These are phyloP conservation scores for Xylaria flabelliformis DNA, from an alignment of 495 filamentous ascomycete genomes.

Conservation along the genomic window DNA sequence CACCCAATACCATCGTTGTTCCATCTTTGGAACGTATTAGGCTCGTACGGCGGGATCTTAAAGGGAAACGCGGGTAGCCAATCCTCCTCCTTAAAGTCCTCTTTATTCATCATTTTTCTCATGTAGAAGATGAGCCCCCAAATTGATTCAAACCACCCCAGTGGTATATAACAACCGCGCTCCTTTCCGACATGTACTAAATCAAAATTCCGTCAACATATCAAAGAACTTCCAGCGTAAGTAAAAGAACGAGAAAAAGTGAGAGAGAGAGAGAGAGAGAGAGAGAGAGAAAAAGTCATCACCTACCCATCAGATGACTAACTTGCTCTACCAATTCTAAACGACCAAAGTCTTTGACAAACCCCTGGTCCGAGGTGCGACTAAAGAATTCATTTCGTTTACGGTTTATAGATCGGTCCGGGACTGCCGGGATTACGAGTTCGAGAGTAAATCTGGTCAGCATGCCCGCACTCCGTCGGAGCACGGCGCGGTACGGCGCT, in stretches of 20 bases:
- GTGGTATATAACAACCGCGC: neutral
- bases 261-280: neutral
- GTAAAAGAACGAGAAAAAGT: neutral
- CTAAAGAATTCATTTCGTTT: neutral
- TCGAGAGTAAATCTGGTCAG: neutral
- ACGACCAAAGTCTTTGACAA: neutral
- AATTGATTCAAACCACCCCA: neutral
- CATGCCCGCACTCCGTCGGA: neutral
- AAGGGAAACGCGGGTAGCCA: slow-evolving; percentile 1
- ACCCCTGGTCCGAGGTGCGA: neutral
- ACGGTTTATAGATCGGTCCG: no score
- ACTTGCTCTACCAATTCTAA: neutral
- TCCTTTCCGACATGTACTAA: neutral
- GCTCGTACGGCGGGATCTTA: neutral
- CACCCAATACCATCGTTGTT: neutral
- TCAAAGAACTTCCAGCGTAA: neutral
- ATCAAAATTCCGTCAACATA: neutral
- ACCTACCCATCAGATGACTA: neutral
- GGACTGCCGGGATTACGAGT: no score
- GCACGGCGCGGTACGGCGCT: fast-evolving
- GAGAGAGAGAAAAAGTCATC: neutral
- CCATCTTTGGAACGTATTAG: neutral
- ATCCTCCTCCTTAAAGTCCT: neutral
- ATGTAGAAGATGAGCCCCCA: neutral
- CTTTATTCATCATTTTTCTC: neutral